These are phyloP conservation scores for Helotiales sp. DNA, from an alignment of 2,329 filamentous ascomycete species.

Conservation along the genomic window DNA sequence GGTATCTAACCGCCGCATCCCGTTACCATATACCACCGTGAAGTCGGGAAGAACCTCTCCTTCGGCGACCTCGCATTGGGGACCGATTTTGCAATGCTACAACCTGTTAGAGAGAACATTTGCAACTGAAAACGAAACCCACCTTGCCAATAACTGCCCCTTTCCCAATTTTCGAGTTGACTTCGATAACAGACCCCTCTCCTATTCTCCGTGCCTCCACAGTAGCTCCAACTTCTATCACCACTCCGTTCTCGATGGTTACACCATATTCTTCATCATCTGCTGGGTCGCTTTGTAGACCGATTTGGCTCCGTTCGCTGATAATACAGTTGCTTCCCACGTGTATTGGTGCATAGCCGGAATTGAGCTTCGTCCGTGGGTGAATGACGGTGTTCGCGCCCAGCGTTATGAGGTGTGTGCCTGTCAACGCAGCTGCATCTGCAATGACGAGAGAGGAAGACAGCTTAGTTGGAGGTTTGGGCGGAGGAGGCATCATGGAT, in stretches of 20 bases:
- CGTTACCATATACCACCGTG: conserved; percentile 72
- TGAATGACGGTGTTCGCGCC: conserved; percentile 83
- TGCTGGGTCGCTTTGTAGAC: conserved; percentile 47
- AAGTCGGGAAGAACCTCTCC: conserved; percentile 66
- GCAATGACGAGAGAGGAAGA: conserved; percentile 65
- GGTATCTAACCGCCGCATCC: conserved; percentile 60
- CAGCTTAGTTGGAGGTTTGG: conserved; percentile 65
- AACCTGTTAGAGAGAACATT: conserved; percentile 25
- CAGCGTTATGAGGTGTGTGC: conserved; percentile 79
- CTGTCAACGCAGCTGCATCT: conserved; percentile 67
- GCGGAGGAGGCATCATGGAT: conserved; percentile 57
- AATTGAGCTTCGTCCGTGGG: conserved; percentile 79
- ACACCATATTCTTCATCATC: conserved; percentile 45
- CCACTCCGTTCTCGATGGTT: conserved; percentile 63
- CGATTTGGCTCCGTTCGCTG: conserved; percentile 69
- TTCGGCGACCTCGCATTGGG: conserved; percentile 62
- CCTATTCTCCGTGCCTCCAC: conserved; percentile 57
- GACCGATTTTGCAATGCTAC: conserved; percentile 73
- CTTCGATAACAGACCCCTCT: conserved; percentile 64
- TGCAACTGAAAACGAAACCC: conserved; percentile 26
- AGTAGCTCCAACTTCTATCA: conserved; percentile 62
- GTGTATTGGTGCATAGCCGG: conserved; percentile 77
- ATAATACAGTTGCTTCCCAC: conserved; percentile 84
- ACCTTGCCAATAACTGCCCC: conserved; percentile 69
- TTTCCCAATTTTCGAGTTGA: conserved; percentile 63